phyloP scores from a whole-genome alignment of 129 eudicot species.

The Artemisia annua region DNA sequence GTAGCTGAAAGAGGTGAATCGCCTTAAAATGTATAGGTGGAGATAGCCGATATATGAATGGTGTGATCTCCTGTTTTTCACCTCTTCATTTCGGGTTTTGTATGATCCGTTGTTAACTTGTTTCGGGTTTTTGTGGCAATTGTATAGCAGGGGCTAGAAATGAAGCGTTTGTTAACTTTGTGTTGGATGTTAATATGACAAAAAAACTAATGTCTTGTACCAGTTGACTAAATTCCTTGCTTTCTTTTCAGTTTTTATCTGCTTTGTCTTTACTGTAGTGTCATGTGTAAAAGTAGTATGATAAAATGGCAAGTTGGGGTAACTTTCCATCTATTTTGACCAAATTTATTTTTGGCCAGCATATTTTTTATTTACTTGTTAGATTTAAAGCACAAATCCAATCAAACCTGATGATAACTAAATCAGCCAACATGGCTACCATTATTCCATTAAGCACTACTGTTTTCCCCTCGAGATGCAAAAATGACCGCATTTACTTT shows the following conservation, averaged over 20 bases:
- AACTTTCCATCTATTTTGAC: no score
- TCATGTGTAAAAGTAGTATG: background rate
- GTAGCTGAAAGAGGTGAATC: slow-evolving; percentile 34
- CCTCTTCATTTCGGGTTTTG: slow-evolving; percentile 31
- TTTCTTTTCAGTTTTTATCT: background rate
- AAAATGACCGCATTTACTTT: no score
- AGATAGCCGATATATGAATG: slow-evolving; percentile 13
- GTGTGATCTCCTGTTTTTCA: slow-evolving; percentile 30
- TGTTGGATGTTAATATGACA: slow-evolving; percentile 9
- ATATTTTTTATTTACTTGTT: no score
- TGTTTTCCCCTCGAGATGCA: no score
- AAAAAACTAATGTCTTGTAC: background rate
- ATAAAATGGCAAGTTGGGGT: no score
- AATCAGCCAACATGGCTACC: no score
- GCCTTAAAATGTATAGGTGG: slow-evolving; percentile 38
- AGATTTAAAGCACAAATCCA: no score
- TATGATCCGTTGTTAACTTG: slow-evolving; percentile 6
- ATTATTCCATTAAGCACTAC: no score
- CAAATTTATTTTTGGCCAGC: no score
- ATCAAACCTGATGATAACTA: no score
- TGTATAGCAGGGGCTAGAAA: slow-evolving; percentile 23
- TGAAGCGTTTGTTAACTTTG: background rate
- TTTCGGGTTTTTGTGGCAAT: slow-evolving; percentile 19
- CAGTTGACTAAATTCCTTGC: background rate
- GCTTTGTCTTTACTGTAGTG: slow-evolving; percentile 38